Evolutionary conservation across 73 alveolate species (phyloP).

Genomic region (Durusdinium trenchii): DNA sequence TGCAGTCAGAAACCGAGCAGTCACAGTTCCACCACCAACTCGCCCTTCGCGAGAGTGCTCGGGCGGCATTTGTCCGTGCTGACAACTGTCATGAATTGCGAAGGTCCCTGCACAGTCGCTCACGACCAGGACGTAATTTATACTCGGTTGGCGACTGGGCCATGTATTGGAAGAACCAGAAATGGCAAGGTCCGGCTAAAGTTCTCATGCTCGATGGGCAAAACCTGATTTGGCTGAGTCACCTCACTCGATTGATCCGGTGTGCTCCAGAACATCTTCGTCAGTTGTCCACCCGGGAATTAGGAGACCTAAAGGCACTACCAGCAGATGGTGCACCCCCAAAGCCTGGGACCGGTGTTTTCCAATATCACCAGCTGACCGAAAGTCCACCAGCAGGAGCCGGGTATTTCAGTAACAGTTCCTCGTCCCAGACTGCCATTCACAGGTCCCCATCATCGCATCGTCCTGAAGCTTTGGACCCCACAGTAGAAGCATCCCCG

Average conservation of each 20-base stretch:
- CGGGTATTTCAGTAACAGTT: too few relatives aligned
- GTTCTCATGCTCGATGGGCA: not conserved
- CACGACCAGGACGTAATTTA: not conserved
- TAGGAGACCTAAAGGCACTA: too few relatives aligned
- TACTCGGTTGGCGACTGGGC: not conserved
- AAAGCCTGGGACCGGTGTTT: too few relatives aligned
- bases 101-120: not conserved
- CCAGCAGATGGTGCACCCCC: too few relatives aligned
- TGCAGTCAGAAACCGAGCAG: not conserved
- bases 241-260: not conserved
- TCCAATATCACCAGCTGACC: too few relatives aligned
- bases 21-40: not conserved
- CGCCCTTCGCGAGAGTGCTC: not conserved
- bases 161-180: not conserved
- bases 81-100: not conserved
- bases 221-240: not conserved
- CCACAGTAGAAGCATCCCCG: too few relatives aligned
- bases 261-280: not conserved
- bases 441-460: too few relatives aligned
- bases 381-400: too few relatives aligned
- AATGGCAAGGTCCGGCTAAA: not conserved
- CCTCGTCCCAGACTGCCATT: too few relatives aligned
- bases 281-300: not conserved
- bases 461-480: too few relatives aligned
- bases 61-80: not conserved